Base-by-base conservation (phyloP, 2,329 filamentous ascomycete species). In the Ophiostoma ips region DNA sequence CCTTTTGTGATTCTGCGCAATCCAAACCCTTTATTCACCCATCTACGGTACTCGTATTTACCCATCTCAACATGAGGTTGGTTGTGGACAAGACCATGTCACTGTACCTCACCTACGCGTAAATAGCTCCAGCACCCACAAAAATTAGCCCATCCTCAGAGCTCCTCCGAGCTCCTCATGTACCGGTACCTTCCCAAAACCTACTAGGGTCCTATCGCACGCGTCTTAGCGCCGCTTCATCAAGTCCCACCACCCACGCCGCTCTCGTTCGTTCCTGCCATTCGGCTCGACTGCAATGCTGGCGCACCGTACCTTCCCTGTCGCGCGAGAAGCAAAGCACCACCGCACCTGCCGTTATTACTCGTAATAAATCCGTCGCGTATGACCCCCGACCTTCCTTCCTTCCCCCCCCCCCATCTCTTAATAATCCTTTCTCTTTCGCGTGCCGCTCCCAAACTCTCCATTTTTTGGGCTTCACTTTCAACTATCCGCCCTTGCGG, bases 291-390 rank as follows among this genome's bases (percentile, higher is more conserved):
- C 24, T 28, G n/a, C 12, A 31, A 36, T 19, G 24, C 4, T 28
- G 24, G 24, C 24, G 24, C 24, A 28, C 38, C 24, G 24, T 8
- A 28, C 38, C 38, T 47, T 37, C 37, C 37, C 33, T 48, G 50
- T 52, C 50, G 50, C 50, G 50, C 45, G 24, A 51, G 41, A 49
- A 41, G 33, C 24, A 28, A 28, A 28, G 24, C 24, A 28, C n/a
- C 16, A 38, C 43, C 8, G 30, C 46, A 11, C 19, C 31, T 28
- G 5, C 24, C 24, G 24, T 28, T 28, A n/a, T n/a, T n/a, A n/a
- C n/a, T n/a, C n/a, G n/a, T n/a, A n/a, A n/a, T n/a, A n/a, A 8
- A 28, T 28, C 8, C 8, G 24, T 28, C 24, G 24, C 24, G 24
- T 28, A 28, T 4, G 24, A 28, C 24, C 43, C 40, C 38, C 40